Evolutionary conservation across 2,329 filamentous ascomycete species (phyloP).

Genomic region (Cladorrhinum sp.): DNA sequence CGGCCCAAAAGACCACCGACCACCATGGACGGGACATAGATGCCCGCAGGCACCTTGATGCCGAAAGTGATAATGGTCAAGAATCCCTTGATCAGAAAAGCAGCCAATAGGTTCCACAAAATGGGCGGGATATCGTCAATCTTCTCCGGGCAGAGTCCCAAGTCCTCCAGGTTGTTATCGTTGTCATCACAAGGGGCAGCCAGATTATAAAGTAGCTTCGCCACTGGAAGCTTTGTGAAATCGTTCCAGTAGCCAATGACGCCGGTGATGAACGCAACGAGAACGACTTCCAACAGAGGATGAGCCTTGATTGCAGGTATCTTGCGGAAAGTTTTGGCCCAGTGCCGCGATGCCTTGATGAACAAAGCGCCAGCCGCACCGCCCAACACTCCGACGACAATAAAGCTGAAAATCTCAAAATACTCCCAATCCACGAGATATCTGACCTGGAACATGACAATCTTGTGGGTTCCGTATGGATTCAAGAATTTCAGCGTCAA

Average conservation of each 20-base stretch:
- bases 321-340: slow-evolving; percentile 85
- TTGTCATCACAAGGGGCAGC: slow-evolving; percentile 81
- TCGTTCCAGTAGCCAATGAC: slow-evolving; percentile 90
- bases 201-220: slow-evolving; percentile 85
- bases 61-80: slow-evolving; percentile 91
- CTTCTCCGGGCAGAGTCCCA: slow-evolving; percentile 73
- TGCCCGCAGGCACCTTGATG: slow-evolving; percentile 92
- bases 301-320: slow-evolving; percentile 76
- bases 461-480: slow-evolving; percentile 93
- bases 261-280: slow-evolving; percentile 83
- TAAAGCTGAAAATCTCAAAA: slow-evolving; percentile 84
- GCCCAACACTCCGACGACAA: slow-evolving; percentile 80
- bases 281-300: slow-evolving; percentile 80
- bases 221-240: slow-evolving; percentile 83
- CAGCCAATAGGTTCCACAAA: slow-evolving; percentile 66
- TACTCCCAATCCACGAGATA: slow-evolving; percentile 90
- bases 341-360: slow-evolving; percentile 89
- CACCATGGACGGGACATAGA: slow-evolving; percentile 98
- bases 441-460: slow-evolving; percentile 92
- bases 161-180: slow-evolving; percentile 56
- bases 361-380: slow-evolving; percentile 85
- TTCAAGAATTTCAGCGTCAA: slow-evolving; percentile 92
- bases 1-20: slow-evolving; percentile 90
- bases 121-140: slow-evolving; percentile 76
- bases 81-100: slow-evolving; percentile 85